These are phyloP conservation scores for Vigna hirtella DNA, from an alignment of 306 rosid genomes.

Conservation along the genomic window DNA sequence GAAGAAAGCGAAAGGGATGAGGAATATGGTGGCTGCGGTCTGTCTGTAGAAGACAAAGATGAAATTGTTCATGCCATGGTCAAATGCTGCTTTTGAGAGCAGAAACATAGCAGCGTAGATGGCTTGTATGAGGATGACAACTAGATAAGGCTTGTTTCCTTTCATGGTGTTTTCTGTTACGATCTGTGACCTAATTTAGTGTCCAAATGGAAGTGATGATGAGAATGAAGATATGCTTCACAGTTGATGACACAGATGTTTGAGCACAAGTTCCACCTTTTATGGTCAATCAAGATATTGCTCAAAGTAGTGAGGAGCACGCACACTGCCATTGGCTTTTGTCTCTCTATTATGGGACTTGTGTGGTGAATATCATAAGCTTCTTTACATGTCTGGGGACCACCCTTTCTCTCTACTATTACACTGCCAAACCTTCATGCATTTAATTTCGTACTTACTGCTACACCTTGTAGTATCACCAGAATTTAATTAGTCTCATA, in stretches of 20 bases:
- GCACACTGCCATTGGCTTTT: not conserved
- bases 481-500: not conserved
- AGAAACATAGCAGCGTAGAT: constrained; percentile 74
- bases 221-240: not conserved
- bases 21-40: constrained; percentile 61
- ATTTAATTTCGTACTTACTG: not conserved
- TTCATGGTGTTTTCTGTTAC: not conserved
- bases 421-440: not conserved
- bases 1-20: constrained; percentile 63
- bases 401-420: constrained; percentile 14
- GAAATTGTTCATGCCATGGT: constrained; percentile 81
- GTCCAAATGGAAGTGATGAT: not conserved
- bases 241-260: not conserved
- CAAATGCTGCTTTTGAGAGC: constrained; percentile 77
- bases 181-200: not conserved
- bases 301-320: not conserved
- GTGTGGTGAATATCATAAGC: constrained; percentile 50
- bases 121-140: constrained; percentile 61
- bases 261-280: constrained; percentile 34
- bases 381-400: constrained; percentile 48
- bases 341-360: constrained; percentile 10
- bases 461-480: not conserved
- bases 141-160: constrained; percentile 46
- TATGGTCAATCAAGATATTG: constrained; percentile 37
- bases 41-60: constrained; percentile 83